Percentiles rank a stretch among this genome's conserved stretches.
Evolutionary conservation across 305 asterid species (phyloP).

Genomic region (Fraxinus baroniana): DNA sequence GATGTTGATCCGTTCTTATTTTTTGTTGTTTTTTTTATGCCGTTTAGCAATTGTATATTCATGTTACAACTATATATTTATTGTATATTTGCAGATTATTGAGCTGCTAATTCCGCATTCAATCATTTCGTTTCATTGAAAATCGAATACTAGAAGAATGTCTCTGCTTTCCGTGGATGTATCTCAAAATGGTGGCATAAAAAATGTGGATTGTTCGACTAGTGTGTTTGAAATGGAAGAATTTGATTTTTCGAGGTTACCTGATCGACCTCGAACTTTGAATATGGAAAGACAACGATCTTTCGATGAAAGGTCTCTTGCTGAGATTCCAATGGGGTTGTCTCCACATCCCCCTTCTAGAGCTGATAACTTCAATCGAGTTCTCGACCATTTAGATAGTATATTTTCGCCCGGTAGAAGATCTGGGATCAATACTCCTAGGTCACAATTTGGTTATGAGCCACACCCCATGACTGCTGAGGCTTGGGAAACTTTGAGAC

Average conservation of each 20-base stretch:
- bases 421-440: constrained; percentile 61
- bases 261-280: constrained; percentile 44
- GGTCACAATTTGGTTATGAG: constrained; percentile 42
- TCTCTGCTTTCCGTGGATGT: constrained; percentile 26
- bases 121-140: neutral
- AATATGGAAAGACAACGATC: constrained; percentile 74
- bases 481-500: constrained; percentile 79
- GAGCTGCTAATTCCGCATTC: constrained; percentile 18
- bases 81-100: constrained; percentile 31
- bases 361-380: constrained; percentile 44
- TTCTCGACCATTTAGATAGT: constrained; percentile 50
- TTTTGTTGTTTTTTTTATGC: neutral
- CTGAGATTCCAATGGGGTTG: constrained; percentile 41
- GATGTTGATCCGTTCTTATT: neutral
- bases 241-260: constrained; percentile 51
- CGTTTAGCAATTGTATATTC: neutral
- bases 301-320: constrained; percentile 63
- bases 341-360: constrained; percentile 65
- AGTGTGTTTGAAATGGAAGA: constrained; percentile 38
- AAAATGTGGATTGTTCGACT: constrained; percentile 31
- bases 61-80: neutral
- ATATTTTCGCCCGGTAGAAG: constrained; percentile 49
- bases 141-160: constrained; percentile 29
- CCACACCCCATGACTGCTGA: constrained; percentile 68
- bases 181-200: constrained; percentile 27